Evolutionary conservation across 805 yeast species (phyloP), one percentile per base, ranked within the genome.

Genomic region (Ogataea siamensis): DNA sequence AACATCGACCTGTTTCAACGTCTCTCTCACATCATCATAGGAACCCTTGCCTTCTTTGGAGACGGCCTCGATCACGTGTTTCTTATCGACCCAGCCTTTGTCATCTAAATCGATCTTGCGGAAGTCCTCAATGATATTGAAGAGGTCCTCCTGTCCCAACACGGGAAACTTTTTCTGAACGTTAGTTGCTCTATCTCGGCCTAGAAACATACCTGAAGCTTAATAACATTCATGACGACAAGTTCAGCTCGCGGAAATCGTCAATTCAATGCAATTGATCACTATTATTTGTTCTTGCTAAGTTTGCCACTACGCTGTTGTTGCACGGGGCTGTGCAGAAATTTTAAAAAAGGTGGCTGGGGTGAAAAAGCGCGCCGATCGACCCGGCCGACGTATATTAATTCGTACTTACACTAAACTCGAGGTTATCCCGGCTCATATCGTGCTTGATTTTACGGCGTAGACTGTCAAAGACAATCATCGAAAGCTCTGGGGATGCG

Each of bases 1-100:
- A 22, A 93, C 95, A 49, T 83, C 81, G 33, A 88, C 97, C 37
- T 75, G 76, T 59, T 93, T 93, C 58, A 93, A 73, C 2, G 97
- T 86, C 62, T 88, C 95, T 68, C 99, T 82, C 16, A 95, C 91
- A 49, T 83, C 85, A 63, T 93, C 99, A 57, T 93, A 93, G 21
- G 88, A 63, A 34, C 84, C 91, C 37, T 77, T 77, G 13, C 97
- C 97, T 19, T 79, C 63, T 40, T 78, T 76, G 16, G 95, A 78
- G 26, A 88, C 79, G 3, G 88, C 76, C 58, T 87, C 89, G 60
- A 91, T 82, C 24, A 86, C 94, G 40, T 83, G 84, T 57, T 84
- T 88, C 66, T 91, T 91, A 57, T 91, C 97, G 27, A 83, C 88
- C 78, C 88, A 88, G 8, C 99, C 99, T 51, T 83, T 80, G 55